Conservation (phyloP, 2,329 filamentous ascomycete species). For the Byssoonygena ceratinophila region DNA sequence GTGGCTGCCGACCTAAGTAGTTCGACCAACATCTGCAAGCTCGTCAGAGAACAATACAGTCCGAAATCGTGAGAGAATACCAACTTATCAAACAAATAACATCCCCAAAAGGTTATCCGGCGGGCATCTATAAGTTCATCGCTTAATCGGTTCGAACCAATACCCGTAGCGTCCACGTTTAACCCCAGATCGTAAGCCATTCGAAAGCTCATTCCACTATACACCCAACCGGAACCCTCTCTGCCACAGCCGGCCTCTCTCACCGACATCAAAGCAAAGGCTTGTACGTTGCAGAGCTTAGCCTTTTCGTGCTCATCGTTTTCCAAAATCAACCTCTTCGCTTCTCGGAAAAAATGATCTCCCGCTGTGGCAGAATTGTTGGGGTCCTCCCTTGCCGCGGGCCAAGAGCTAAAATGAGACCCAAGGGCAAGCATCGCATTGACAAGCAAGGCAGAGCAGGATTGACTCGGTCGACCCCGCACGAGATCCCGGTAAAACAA, state of each 20-base stretch:
- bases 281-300: conserved; percentile 80
- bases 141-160: conserved; percentile 53
- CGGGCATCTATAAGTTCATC: conserved; percentile 83
- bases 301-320: conserved; percentile 91
- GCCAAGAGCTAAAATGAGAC: conserved; percentile 77
- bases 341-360: conserved; percentile 91
- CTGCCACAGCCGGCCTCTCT: conserved; percentile 87
- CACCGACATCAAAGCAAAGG: conserved; percentile 88
- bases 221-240: conserved; percentile 95
- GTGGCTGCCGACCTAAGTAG: conserved; percentile 82
- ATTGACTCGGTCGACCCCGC: conserved; percentile 56
- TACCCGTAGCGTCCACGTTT: conserved; percentile 66
- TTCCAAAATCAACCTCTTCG: conserved; percentile 77
- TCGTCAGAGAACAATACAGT: not conserved
- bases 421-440: conserved; percentile 89
- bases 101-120: conserved; percentile 92
- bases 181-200: conserved; percentile 94
- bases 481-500: conserved; percentile 81
- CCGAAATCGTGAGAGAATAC: conserved; percentile 18
- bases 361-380: conserved; percentile 77
- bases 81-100: conserved; percentile 89
- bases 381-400: conserved; percentile 58
- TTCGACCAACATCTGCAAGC: conserved; percentile 73
- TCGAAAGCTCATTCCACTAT: conserved; percentile 94
- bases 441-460: conserved; percentile 82